Percentiles rank a stretch among this genome's conserved stretches.
phyloP scores from a whole-genome alignment of 305 asterid species.

The Fraxinus baroniana region DNA sequence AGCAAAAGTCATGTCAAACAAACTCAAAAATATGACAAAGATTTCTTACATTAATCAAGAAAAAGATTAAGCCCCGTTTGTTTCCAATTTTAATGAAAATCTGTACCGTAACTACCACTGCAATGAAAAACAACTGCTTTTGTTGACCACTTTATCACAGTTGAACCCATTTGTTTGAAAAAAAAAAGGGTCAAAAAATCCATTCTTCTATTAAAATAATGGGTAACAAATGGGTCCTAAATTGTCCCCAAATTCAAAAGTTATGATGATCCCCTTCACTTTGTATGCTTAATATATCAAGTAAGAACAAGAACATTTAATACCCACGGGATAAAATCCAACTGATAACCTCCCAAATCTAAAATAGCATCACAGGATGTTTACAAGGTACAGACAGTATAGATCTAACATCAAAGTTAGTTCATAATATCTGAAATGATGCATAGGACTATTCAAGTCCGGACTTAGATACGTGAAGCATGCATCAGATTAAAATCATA shows the following conservation, averaged over 20 bases:
- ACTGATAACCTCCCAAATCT: background rate
- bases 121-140: no score
- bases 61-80: no score
- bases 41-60: background rate
- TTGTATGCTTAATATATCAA: background rate
- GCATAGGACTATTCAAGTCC: slow-evolving; percentile 2
- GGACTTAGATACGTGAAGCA: slow-evolving; percentile 58
- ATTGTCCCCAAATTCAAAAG: background rate
- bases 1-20: no score
- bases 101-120: no score
- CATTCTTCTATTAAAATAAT: no score
- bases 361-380: background rate
- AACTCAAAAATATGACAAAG: no score
- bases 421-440: background rate
- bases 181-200: no score
- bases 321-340: background rate
- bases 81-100: no score
- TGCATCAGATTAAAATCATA: slow-evolving; percentile 74
- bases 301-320: no score
- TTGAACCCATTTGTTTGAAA: no score
- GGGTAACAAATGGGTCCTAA: no score
- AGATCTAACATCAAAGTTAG: background rate
- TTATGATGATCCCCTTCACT: background rate
- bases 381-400: background rate
- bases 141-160: no score